phyloP scores from a whole-genome alignment of 768 basidiomycete species.

The Kwoniella shandongensis region DNA sequence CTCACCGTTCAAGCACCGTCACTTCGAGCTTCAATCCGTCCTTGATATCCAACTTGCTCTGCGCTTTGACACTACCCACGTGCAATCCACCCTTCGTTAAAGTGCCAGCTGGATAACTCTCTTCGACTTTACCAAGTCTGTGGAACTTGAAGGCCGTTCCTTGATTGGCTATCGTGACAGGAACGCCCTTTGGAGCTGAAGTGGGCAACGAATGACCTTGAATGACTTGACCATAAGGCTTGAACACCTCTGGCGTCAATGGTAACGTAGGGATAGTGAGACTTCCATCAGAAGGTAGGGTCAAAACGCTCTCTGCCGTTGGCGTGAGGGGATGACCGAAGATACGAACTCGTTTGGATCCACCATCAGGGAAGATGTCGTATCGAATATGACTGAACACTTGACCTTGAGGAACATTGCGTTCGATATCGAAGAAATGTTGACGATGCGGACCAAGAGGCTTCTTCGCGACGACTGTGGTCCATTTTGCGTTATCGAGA shows the following conservation, averaged over 20 bases:
- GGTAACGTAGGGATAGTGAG: conserved; percentile 59
- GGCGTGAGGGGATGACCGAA: conserved; percentile 62
- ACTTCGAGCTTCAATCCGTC: conserved; percentile 35
- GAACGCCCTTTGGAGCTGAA: conserved; percentile 65
- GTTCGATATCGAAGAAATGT: conserved; percentile 80
- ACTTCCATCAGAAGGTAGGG: conserved; percentile 45
- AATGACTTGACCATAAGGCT: conserved; percentile 83
- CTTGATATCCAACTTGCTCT: conserved; percentile 18
- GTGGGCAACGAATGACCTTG: conserved; percentile 75
- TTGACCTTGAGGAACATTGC: conserved; percentile 58
- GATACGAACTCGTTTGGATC: conserved; percentile 86
- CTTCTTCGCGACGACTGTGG: conserved; percentile 67
- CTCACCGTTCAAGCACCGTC: conserved; percentile 38
- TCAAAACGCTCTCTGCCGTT: neutral
- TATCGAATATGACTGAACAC: conserved; percentile 80
- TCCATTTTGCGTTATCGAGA: conserved; percentile 64
- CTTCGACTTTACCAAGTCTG: conserved; percentile 70
- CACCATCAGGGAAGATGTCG: conserved; percentile 92
- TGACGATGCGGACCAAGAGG: conserved; percentile 85
- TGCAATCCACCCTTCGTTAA: conserved; percentile 29
- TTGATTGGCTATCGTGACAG: conserved; percentile 78
- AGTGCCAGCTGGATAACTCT: conserved; percentile 26
- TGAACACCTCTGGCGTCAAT: conserved; percentile 81
- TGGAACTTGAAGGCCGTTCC: conserved; percentile 92
- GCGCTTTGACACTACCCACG: conserved; percentile 30